These are phyloP conservation scores for Thielaviopsis ethacetica DNA, from an alignment of 2,329 filamentous ascomycete genomes.

Conservation along the genomic window DNA sequence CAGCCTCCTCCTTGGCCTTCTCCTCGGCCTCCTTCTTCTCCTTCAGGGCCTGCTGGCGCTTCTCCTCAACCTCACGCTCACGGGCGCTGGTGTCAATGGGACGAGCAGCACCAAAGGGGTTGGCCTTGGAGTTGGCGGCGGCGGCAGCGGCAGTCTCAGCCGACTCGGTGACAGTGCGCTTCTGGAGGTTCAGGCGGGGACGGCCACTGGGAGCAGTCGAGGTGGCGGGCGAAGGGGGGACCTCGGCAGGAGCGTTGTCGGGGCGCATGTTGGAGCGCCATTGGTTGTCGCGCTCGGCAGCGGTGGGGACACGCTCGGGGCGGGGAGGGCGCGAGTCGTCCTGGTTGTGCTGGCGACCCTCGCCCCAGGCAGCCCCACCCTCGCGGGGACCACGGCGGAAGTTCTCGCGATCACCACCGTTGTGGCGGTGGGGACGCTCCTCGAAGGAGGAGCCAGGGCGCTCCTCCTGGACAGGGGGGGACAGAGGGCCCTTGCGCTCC, in stretches of 20 bases:
- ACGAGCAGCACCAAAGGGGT: constrained; percentile 81
- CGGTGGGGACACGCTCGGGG: constrained; percentile 62
- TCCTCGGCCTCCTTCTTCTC: constrained; percentile 81
- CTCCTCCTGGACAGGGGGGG: constrained; percentile 45
- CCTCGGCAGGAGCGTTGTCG: constrained; percentile 50
- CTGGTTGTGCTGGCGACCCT: constrained; percentile 41
- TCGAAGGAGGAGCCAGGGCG: constrained; percentile 34
- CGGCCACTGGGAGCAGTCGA: constrained; percentile 38
- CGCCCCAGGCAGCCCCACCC: constrained; percentile 65
- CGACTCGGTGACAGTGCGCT: constrained; percentile 75
- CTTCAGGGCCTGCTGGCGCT: constrained; percentile 53
- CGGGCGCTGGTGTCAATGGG: constrained; percentile 86
- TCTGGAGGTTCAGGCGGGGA: constrained; percentile 73
- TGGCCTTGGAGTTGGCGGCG: constrained; percentile 60
- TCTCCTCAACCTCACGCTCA: constrained; percentile 83
- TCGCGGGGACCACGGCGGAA: constrained; percentile 45
- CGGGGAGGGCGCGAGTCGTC: constrained; percentile 68
- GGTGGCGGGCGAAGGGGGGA: constrained; percentile 42
- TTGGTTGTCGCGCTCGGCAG: constrained; percentile 81
- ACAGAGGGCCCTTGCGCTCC: constrained; percentile 87
- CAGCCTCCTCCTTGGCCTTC: constrained; percentile 62
- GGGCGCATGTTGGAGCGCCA: constrained; percentile 88
- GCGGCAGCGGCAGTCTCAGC: constrained; percentile 32
- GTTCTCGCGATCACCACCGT: constrained; percentile 41
- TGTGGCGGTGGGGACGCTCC: constrained; percentile 34